Conservation (phyloP, 768 basidiomycete species). For the Naganishia vaughanmartiniae region DNA sequence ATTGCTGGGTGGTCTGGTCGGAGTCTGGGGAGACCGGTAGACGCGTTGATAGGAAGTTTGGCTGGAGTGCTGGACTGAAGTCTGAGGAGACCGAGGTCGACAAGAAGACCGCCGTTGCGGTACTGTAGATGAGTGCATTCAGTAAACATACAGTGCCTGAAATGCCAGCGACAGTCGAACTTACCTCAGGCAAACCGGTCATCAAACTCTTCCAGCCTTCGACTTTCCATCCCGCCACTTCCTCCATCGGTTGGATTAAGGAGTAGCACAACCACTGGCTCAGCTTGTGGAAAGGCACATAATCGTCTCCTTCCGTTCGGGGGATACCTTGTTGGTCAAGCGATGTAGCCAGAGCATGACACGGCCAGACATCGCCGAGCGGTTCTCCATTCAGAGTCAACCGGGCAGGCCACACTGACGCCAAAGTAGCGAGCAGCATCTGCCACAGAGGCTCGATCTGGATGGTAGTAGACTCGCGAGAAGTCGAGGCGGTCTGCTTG, state of each 20-base stretch:
- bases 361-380: conserved; percentile 94
- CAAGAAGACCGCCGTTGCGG: conserved; percentile 83
- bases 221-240: conserved; percentile 73
- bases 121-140: background rate
- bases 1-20: conserved; percentile 72
- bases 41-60: conserved; percentile 51
- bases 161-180: background rate
- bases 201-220: conserved; percentile 59
- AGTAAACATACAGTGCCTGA: background rate
- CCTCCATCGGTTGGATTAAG: conserved; percentile 77
- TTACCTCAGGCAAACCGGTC: conserved; percentile 80
- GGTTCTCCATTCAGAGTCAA: conserved; percentile 65
- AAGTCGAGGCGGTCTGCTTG: background rate
- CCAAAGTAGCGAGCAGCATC: conserved; percentile 74
- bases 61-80: conserved; percentile 61
- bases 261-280: conserved; percentile 92
- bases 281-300: conserved; percentile 91
- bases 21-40: conserved; percentile 38
- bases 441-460: conserved; percentile 77
- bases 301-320: conserved; percentile 60
- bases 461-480: conserved; percentile 50
- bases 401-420: conserved; percentile 83
- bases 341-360: conserved; percentile 56
- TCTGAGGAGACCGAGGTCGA: conserved; percentile 76
- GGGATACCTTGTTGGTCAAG: conserved; percentile 33